Evolutionary conservation across 2,329 filamentous ascomycete species (phyloP), one percentile per base, ranked within the genome.

Genomic region (Colletotrichum lini): DNA sequence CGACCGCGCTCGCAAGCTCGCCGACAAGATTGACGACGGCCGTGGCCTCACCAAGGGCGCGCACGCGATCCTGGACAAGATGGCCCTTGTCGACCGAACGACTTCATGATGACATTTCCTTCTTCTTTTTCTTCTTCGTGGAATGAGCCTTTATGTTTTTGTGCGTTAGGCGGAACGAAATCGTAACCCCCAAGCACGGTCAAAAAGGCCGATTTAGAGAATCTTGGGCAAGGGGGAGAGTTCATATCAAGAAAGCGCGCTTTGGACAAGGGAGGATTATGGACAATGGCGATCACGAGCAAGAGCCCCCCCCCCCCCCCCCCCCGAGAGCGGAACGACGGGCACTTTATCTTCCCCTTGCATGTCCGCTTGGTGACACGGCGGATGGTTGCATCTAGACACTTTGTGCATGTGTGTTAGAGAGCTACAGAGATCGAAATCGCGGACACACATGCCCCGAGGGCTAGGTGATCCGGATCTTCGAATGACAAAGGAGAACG

Each of bases 21-120:
- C 92, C 18, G 86, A 91, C 52, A 88, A 89, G 47, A 85, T 95
- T 54, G 92, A 94, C 75, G 84, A 85, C 15, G 90, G 87, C 16
- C 82, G 82, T n/a, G 87, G 88, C 3, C 86, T 86, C 78, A 87
- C 87, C 26, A 81, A 80, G 47, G 88, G 88, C 23, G 86, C 94
- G 16, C 86, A 91, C 73, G 87, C 85, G 73, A 94, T 96, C 53
- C 79, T 95, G 76, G 90, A 93, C 76, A 91, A 88, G 81, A 90
- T 95, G 83, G 86, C 77, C 12, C 76, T 83, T 2, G 8, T 30
- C 1, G 59, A 62, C 1, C 13, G 10, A 47, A 18, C 59, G 57
- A 30, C 7, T 21, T 26, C 18, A 30, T 30, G 16, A 21, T 26
- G 30, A 4, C 30, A 16, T 18, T 30, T 47, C 7, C 16, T 18